Evolutionary conservation across 176 grass and related monocot species (phyloP).

Genomic region (Metroxylon sagu): DNA sequence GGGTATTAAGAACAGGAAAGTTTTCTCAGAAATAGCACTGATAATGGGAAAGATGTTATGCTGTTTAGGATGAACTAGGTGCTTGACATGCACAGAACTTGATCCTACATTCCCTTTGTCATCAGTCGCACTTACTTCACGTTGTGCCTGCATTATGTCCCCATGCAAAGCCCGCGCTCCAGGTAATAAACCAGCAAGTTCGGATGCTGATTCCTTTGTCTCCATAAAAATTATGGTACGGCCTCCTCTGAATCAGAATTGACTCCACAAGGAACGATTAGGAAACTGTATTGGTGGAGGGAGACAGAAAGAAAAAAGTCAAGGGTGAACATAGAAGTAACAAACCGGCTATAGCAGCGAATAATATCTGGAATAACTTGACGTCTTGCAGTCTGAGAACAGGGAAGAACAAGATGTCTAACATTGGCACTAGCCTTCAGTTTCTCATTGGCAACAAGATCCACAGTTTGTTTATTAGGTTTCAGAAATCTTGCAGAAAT

Average conservation of each 20-base stretch:
- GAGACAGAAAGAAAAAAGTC: background rate
- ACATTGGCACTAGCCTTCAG: constrained; percentile 85
- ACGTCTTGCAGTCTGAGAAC: constrained; percentile 54
- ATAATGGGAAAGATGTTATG: too few species aligned
- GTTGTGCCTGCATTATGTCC: constrained; percentile 73
- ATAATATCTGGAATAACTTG: constrained; percentile 94
- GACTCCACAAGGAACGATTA: background rate
- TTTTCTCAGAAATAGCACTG: too few species aligned
- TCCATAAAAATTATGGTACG: constrained; percentile 95
- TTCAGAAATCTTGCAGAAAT: constrained; percentile 85
- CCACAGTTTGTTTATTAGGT: constrained; percentile 61
- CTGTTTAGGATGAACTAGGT: too few species aligned
- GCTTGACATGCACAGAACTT: too few species aligned
- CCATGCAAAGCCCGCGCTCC: constrained; percentile 87
- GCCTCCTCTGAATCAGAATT: constrained; percentile 47
- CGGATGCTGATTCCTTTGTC: constrained; percentile 72
- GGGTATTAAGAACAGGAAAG: background rate
- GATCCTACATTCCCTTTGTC: background rate
- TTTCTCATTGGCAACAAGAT: constrained; percentile 89
- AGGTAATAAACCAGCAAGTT: constrained; percentile 70
- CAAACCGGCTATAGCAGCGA: constrained; percentile 81
- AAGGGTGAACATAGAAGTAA: background rate
- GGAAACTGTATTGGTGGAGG: background rate
- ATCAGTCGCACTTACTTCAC: constrained; percentile 59
- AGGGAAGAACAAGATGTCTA: constrained; percentile 86